phyloP scores from a whole-genome alignment of 2,329 filamentous ascomycete species.

The Neurospora sp. region DNA sequence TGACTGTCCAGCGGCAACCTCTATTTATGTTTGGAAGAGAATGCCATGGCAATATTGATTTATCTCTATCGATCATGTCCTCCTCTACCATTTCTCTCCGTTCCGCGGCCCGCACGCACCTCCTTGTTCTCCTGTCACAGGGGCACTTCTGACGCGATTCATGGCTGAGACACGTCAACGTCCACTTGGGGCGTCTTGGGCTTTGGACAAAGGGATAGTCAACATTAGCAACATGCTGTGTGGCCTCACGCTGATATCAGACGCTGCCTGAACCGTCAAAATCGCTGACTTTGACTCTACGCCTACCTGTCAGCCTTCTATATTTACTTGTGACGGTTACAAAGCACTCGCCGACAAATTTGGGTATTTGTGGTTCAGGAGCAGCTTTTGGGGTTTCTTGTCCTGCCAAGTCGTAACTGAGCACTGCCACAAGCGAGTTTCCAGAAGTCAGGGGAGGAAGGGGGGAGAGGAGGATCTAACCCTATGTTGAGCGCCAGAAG shows the following conservation, averaged over 20 bases:
- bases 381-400: background rate
- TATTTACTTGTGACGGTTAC: background rate
- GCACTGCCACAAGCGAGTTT: background rate
- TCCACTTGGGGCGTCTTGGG: background rate
- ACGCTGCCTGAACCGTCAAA: background rate
- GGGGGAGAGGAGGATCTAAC: background rate
- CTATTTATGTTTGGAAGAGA: background rate
- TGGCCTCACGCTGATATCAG: background rate
- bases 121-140: background rate
- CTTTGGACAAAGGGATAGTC: background rate
- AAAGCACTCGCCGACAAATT: background rate
- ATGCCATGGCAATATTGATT: background rate
- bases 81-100: background rate
- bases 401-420: background rate
- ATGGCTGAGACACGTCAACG: background rate
- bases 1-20: background rate
- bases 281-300: background rate
- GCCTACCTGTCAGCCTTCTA: background rate
- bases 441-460: background rate
- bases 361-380: background rate
- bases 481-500: background rate
- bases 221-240: background rate
- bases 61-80: background rate
- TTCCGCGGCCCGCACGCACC: no score
- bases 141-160: background rate